A percentile compares a stretch with the other conserved stretches of the same genome.
phyloP scores from a whole-genome alignment of 73 alveolate species.

The Strombidium stylifer region DNA sequence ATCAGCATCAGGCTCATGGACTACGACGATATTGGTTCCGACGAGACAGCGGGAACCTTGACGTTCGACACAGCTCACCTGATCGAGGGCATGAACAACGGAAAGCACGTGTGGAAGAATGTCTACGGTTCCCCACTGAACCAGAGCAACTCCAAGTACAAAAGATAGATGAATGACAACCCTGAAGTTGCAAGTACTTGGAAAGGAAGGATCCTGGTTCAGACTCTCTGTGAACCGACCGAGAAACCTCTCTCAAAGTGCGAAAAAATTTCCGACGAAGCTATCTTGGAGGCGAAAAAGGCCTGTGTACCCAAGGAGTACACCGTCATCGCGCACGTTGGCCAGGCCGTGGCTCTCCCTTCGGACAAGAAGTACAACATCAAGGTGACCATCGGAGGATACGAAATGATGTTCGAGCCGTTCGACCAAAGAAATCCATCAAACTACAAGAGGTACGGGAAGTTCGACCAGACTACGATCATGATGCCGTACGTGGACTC shows the following conservation, averaged over 20 bases:
- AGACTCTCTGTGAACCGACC: slow-evolving; percentile 56
- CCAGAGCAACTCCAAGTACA: slow-evolving; percentile 55
- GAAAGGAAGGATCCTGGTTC: slow-evolving; percentile 81
- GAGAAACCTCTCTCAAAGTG: slow-evolving; percentile 62
- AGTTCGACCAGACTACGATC: slow-evolving; percentile 18
- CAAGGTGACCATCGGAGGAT: slow-evolving; percentile 43
- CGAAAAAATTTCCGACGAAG: slow-evolving; percentile 14
- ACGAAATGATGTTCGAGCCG: slow-evolving; percentile 16
- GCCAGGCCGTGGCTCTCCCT: slow-evolving; percentile 29
- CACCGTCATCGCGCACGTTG: slow-evolving; percentile 30
- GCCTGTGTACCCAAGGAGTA: slow-evolving; percentile 9
- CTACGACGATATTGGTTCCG: slow-evolving; percentile 46
- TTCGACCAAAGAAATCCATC: not conserved
- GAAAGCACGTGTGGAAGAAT: slow-evolving; percentile 52
- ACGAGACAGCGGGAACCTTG: slow-evolving; percentile 43
- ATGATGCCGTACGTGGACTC: slow-evolving; percentile 12
- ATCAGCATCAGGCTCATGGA: slow-evolving; percentile 53
- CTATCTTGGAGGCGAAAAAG: slow-evolving; percentile 33
- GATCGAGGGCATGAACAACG: not conserved
- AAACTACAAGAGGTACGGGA: slow-evolving; percentile 23
- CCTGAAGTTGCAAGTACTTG: slow-evolving; percentile 79
- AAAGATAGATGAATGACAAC: slow-evolving; percentile 70
- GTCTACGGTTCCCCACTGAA: slow-evolving; percentile 82
- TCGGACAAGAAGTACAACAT: slow-evolving; percentile 21
- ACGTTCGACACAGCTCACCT: slow-evolving; percentile 15